phyloP scores from a whole-genome alignment of 2,329 filamentous ascomycete species.

The Parascedosporium putredinis region DNA sequence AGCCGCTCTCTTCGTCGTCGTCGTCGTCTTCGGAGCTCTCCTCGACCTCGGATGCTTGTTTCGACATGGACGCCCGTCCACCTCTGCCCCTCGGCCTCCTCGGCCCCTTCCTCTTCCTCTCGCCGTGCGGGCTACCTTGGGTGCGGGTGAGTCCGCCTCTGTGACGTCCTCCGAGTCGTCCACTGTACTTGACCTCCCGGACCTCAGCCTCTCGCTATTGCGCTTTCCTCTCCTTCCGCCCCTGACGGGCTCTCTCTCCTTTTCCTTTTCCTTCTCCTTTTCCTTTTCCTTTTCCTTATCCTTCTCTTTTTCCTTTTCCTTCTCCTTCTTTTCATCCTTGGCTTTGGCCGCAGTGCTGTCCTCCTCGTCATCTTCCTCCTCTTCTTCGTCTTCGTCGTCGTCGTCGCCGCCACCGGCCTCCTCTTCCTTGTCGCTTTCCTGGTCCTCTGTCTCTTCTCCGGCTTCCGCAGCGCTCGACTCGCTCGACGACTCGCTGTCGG shows the following conservation, averaged over 20 bases:
- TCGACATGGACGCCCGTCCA: constrained; percentile 21
- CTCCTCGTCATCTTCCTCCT: no score
- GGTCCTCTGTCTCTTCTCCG: constrained; percentile 29
- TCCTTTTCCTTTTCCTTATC: constrained; percentile 30
- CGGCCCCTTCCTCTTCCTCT: constrained; percentile 16
- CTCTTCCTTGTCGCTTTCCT: constrained; percentile 30
- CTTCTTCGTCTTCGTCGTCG: constrained; percentile 10
- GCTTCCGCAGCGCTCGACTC: constrained; percentile 2
- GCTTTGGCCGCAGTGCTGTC: constrained; percentile 6
- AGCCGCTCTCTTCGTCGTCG: constrained; percentile 18
- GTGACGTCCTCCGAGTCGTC: constrained; percentile 41
- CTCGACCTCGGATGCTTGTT: constrained; percentile 21
- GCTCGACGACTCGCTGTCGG: constrained; percentile 3
- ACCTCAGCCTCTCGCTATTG: constrained; percentile 18
- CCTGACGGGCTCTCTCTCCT: constrained; percentile 13
- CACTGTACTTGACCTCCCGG: constrained; percentile 23
- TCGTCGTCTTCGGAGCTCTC: constrained; percentile 24
- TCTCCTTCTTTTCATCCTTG: constrained; percentile 29
- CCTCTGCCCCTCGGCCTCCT: constrained; percentile 1
- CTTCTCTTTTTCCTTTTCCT: constrained; percentile 28
- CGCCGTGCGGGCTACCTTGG: constrained; percentile 26
- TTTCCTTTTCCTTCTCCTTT: constrained; percentile 24
- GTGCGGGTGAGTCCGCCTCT: constrained; percentile 27
- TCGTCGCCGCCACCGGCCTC: no score
- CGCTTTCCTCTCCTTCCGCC: constrained; percentile 19